phyloP scores from a whole-genome alignment of 2,329 filamentous ascomycete genomes.

The Zarea fungicola region DNA sequence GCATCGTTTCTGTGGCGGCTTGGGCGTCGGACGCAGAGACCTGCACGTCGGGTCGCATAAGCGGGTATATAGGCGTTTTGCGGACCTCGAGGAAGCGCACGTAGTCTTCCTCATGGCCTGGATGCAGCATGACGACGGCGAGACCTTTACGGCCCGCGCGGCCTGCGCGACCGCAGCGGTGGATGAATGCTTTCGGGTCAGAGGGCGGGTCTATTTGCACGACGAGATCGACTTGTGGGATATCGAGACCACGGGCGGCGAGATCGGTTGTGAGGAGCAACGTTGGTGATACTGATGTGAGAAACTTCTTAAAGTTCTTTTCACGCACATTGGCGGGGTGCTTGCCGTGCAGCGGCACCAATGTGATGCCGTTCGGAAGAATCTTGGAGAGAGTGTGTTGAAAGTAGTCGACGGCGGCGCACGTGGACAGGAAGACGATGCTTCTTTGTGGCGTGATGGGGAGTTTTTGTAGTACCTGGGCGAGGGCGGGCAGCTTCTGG shows the following conservation, averaged over 20 bases:
- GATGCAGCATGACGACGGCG: constrained; percentile 78
- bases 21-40: constrained; percentile 59
- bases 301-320: constrained; percentile 80
- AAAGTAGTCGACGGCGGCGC: constrained; percentile 92
- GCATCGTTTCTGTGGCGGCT: constrained; percentile 53
- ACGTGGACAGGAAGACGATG: constrained; percentile 91
- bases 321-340: constrained; percentile 81
- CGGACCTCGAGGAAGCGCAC: constrained; percentile 79
- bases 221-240: constrained; percentile 86
- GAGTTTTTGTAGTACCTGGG: constrained; percentile 63
- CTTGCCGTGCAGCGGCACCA: constrained; percentile 87
- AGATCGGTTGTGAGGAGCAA: constrained; percentile 91
- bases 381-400: constrained; percentile 71
- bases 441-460: constrained; percentile 74
- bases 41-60: constrained; percentile 51
- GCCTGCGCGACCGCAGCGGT: constrained; percentile 84
- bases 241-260: constrained; percentile 83
- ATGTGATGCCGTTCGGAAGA: constrained; percentile 60
- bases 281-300: constrained; percentile 66
- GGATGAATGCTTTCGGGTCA: constrained; percentile 92
- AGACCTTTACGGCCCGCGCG: constrained; percentile 82
- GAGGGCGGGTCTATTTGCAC: constrained; percentile 78
- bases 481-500: constrained; percentile 73
- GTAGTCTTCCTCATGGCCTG: constrained; percentile 85
- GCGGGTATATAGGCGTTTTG: constrained; percentile 71